Percentiles rank a stretch among this genome's conserved stretches.
phyloP scores from a whole-genome alignment of 23 red algal species.

The Pyropia haitanensis region DNA sequence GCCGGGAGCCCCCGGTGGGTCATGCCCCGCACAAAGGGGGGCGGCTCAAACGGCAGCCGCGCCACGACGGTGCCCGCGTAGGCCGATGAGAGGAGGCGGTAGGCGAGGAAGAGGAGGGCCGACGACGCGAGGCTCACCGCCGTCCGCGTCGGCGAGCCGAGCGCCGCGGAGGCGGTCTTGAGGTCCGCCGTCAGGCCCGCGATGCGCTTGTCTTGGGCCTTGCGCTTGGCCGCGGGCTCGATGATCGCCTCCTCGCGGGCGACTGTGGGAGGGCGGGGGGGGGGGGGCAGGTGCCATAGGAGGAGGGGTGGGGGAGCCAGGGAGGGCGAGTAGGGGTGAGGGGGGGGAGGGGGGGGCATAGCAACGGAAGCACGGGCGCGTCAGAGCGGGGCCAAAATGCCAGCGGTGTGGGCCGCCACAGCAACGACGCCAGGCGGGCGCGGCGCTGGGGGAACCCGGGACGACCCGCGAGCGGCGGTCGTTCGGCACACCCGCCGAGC shows the following conservation, averaged over 20 bases:
- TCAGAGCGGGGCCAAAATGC: not conserved
- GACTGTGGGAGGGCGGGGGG: constrained; percentile 11
- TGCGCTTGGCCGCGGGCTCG: constrained; percentile 50
- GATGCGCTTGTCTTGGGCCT: constrained; percentile 56
- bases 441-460: too few relatives aligned
- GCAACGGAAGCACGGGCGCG: not conserved
- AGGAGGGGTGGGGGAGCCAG: not conserved
- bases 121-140: constrained; percentile 27
- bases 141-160: constrained; percentile 19
- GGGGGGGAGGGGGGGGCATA: too few relatives aligned
- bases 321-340: not conserved
- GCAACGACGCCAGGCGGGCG: not conserved
- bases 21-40: constrained; percentile 33
- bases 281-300: not conserved
- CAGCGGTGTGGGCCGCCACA: not conserved
- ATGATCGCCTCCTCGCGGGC: constrained; percentile 56
- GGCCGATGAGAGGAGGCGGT: constrained; percentile 29
- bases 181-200: constrained; percentile 58
- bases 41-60: constrained; percentile 58
- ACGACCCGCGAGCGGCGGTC: too few relatives aligned
- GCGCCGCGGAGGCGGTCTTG: constrained; percentile 30
- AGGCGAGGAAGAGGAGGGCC: constrained; percentile 32
- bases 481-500: too few relatives aligned
- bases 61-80: constrained; percentile 46
- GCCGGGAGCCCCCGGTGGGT: constrained; percentile 35